phyloP scores from a whole-genome alignment of 2,329 filamentous ascomycete genomes.

The Dothideomycetes sp. region DNA sequence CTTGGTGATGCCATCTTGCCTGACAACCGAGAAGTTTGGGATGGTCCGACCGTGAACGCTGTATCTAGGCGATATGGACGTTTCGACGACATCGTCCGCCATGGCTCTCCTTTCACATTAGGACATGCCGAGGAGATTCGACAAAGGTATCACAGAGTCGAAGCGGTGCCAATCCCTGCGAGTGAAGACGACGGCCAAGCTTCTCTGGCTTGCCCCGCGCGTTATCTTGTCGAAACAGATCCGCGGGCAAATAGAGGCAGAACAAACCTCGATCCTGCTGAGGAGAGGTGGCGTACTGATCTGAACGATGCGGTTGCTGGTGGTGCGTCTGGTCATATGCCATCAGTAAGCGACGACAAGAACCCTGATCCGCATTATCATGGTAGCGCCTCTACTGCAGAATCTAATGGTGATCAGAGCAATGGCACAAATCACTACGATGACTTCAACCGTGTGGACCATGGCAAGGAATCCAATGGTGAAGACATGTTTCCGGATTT shows the following conservation, averaged over 20 bases:
- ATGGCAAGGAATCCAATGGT: no score
- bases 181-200: slow-evolving; percentile 4
- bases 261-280: neutral
- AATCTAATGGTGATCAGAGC: neutral
- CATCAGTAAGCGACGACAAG: neutral
- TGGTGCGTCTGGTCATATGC: neutral
- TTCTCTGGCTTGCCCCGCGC: no score
- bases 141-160: neutral
- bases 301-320: slow-evolving; percentile 8
- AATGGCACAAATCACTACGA: slow-evolving; percentile 1
- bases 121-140: neutral
- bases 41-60: neutral
- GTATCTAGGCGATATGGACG: slow-evolving; percentile 9
- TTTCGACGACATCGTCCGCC: slow-evolving; percentile 27
- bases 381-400: neutral
- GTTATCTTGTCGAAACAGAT: slow-evolving; percentile 5
- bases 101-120: neutral
- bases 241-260: neutral
- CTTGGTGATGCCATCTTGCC: slow-evolving; percentile 7
- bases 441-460: no score
- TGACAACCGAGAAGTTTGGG: slow-evolving; percentile 3
- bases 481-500: slow-evolving; percentile 68
- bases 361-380: neutral
- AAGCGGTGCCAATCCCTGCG: slow-evolving; percentile 1
- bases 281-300: slow-evolving; percentile 62